Evolutionary conservation across 768 basidiomycete genomes (phyloP).

Genomic region (Rhodocollybia butyracea): DNA sequence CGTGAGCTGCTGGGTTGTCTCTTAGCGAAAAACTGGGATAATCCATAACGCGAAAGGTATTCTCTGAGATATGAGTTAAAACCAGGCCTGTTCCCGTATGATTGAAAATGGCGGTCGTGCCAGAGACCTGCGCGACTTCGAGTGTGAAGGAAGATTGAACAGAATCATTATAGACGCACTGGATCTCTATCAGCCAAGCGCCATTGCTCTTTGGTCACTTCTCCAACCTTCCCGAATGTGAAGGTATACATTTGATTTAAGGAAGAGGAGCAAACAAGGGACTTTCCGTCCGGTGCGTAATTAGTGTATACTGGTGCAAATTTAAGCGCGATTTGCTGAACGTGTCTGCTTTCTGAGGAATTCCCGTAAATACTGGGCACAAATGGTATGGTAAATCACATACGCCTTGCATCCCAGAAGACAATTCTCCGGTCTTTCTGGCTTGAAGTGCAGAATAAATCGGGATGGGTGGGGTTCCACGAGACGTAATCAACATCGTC

Average conservation of each 20-base stretch:
- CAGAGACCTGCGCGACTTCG: constrained; percentile 36
- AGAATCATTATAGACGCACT: constrained; percentile 37
- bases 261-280: constrained; percentile 59
- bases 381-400: constrained; percentile 13
- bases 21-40: constrained; percentile 59
- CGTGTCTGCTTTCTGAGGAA: constrained; percentile 61
- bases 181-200: constrained; percentile 45
- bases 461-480: constrained; percentile 85
- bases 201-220: constrained; percentile 49
- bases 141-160: constrained; percentile 18
- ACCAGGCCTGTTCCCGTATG: constrained; percentile 72
- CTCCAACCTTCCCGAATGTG: constrained; percentile 48
- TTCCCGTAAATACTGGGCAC: not conserved
- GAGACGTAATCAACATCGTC: constrained; percentile 82
- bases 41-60: constrained; percentile 64
- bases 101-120: constrained; percentile 73
- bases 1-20: constrained; percentile 70
- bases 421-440: constrained; percentile 71
- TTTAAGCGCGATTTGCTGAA: constrained; percentile 59
- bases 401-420: constrained; percentile 86
- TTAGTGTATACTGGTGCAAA: constrained; percentile 60
- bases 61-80: constrained; percentile 59
- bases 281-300: constrained; percentile 71
- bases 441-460: constrained; percentile 77
- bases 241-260: constrained; percentile 62